These are phyloP conservation scores for Fusarium pilosicola DNA, from an alignment of 2,329 filamentous ascomycete genomes.

Conservation along the genomic window DNA sequence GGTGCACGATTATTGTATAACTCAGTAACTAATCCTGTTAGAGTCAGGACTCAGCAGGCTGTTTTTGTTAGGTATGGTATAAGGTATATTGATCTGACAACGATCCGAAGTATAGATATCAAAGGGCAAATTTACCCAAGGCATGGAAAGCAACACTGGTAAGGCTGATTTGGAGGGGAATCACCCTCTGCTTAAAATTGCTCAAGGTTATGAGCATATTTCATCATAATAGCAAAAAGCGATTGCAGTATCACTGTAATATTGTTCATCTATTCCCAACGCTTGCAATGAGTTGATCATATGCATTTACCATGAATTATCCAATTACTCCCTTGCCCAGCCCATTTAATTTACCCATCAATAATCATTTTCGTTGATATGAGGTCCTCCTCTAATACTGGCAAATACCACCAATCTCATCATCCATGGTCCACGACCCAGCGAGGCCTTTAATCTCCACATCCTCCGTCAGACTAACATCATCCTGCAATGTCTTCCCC, in stretches of 20 bases:
- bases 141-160: neutral
- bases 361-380: neutral
- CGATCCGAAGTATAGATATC: neutral
- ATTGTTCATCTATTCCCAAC: neutral
- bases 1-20: neutral
- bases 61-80: neutral
- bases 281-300: neutral
- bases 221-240: neutral
- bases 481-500: conserved; percentile 60
- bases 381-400: conserved; percentile 54
- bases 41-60: neutral
- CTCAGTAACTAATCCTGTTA: neutral
- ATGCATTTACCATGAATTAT: neutral
- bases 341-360: neutral
- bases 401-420: conserved; percentile 74
- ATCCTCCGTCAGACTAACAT: conserved; percentile 52
- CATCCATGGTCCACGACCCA: conserved; percentile 89
- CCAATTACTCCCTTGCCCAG: neutral
- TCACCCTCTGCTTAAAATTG: neutral
- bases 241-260: neutral
- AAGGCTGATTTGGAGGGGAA: neutral
- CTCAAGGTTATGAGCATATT: neutral
- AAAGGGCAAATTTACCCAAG: neutral
- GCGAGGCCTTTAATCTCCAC: conserved; percentile 74
- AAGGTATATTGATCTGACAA: neutral